These are phyloP conservation scores for Wickerhamomyces pijperi DNA, from an alignment of 805 yeast species.

Conservation along the genomic window DNA sequence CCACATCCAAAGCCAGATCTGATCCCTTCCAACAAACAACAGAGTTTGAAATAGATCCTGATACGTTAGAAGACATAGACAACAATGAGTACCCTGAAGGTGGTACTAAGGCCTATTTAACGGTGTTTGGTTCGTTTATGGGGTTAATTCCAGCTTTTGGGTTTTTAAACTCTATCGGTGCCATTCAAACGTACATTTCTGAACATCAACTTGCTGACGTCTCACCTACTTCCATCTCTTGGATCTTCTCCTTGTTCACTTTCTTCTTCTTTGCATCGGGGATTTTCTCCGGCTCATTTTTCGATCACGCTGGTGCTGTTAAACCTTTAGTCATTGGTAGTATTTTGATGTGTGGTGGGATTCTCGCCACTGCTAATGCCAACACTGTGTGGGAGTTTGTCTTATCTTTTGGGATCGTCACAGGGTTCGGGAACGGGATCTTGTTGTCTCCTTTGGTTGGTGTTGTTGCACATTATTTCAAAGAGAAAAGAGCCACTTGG, in stretches of 20 bases:
- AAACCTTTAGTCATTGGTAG: constrained; percentile 34
- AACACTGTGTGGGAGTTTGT: constrained; percentile 48
- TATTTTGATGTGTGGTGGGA: constrained; percentile 35
- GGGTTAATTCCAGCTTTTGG: constrained; percentile 54
- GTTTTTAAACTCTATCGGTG: constrained; percentile 50
- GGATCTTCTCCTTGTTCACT: constrained; percentile 58
- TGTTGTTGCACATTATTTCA: constrained; percentile 58
- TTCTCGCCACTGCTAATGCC: constrained; percentile 48
- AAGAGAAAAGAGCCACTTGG: constrained; percentile 45
- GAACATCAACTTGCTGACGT: constrained; percentile 39
- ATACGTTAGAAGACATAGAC: constrained; percentile 2
- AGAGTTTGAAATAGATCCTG: no score
- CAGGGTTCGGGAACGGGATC: constrained; percentile 51
- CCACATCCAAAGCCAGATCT: no score
- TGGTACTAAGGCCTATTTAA: constrained; percentile 44
- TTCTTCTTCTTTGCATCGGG: constrained; percentile 42
- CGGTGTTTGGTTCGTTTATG: constrained; percentile 47
- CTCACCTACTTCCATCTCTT: constrained; percentile 40
- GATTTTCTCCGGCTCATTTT: constrained; percentile 45
- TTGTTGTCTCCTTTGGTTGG: constrained; percentile 52
- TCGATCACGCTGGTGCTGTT: constrained; percentile 50
- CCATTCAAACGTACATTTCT: constrained; percentile 50
- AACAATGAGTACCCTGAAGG: constrained; percentile 37
- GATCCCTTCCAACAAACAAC: no score
- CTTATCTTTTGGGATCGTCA: constrained; percentile 41